Base-by-base conservation (phyloP, 805 yeast genomes). In the Metschnikowia similis region DNA sequence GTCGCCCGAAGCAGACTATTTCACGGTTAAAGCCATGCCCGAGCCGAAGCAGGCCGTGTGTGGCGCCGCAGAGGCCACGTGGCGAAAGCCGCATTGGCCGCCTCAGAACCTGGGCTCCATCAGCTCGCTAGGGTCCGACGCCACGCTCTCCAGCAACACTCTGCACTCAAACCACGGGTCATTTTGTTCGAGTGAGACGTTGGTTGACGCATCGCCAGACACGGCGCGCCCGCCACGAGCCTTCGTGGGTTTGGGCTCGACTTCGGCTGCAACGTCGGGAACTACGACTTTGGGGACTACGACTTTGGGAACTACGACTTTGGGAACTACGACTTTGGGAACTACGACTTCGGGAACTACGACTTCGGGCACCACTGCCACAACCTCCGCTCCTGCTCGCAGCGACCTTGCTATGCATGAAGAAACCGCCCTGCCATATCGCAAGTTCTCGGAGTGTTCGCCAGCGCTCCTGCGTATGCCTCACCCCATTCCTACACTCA, bases 131-230 rank as follows among this genome's bases (percentile, higher is more conserved):
- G 58, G 59, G 9, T 65, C 70, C 31, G 66, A 65, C 42, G 57
- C 63, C 34, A 57, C 61, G 1, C 45, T 38, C 16, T 28, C 28
- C 8, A 47, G 43, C 14, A 17, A 34, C 27, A 40, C 29, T n/a
- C 35, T 49, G 26, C 48, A 42, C 31, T 35, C 44, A 4, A 45
- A 60, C 46, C 62, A 53, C 34, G 62, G 55, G 32, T 55, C 57
- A 31, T 53, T 57, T 21, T 31, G 54, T 9, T 66, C 71, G n/a
- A 62, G 67, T 1, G 71, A 67, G 13, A 69, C 72, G 3, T 51
- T 69, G 36, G 69, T 67, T 13, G 70, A 66, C n/a, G 67, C 59
- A 3, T 28, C 42, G 11, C 41, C 36, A 21, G 39, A 31, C 4
- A 21, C 29, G 38, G 9, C 34, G 28, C 26, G 44, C 14, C 13